phyloP scores from a whole-genome alignment of 768 basidiomycete genomes.

The Kondoa subrosea region DNA sequence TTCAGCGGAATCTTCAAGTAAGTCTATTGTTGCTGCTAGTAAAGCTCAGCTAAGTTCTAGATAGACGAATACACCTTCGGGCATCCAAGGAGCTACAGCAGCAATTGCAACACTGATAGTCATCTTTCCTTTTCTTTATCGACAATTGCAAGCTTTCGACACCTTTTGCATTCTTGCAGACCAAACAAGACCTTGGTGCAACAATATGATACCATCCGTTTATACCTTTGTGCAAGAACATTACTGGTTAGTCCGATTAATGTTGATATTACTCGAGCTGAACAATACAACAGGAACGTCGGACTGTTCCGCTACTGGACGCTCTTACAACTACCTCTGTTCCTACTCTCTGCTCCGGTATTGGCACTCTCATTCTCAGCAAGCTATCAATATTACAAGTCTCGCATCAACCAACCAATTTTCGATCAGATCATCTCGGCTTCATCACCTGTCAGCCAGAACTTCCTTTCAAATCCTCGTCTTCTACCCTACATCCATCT shows the following conservation, averaged over 20 bases:
- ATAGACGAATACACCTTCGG: background rate
- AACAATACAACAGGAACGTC: conserved; percentile 46
- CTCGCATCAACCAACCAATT: background rate
- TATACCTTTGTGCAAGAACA: conserved; percentile 64
- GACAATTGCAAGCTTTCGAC: conserved; percentile 52
- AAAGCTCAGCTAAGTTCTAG: background rate
- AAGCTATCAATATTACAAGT: conserved; percentile 24
- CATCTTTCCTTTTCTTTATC: conserved; percentile 50
- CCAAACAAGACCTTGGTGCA: conserved; percentile 47
- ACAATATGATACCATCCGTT: conserved; percentile 44
- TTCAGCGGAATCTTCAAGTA: conserved; percentile 8
- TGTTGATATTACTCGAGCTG: too few relatives aligned
- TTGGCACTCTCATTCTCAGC: conserved; percentile 41
- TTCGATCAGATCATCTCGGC: background rate
- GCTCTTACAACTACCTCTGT: conserved; percentile 64
- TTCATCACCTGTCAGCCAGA: conserved; percentile 12
- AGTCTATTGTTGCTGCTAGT: background rate
- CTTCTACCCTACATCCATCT: conserved; percentile 64
- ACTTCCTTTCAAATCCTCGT: conserved; percentile 38
- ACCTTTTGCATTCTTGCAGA: conserved; percentile 43
- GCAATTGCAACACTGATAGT: conserved; percentile 26
- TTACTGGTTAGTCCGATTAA: conserved; percentile 58
- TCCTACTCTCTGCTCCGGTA: conserved; percentile 58
- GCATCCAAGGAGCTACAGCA: background rate
- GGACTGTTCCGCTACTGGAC: conserved; percentile 83